These are phyloP conservation scores for Amaranthus cruentus DNA, from an alignment of 148 eudicot genomes.

Conservation along the genomic window DNA sequence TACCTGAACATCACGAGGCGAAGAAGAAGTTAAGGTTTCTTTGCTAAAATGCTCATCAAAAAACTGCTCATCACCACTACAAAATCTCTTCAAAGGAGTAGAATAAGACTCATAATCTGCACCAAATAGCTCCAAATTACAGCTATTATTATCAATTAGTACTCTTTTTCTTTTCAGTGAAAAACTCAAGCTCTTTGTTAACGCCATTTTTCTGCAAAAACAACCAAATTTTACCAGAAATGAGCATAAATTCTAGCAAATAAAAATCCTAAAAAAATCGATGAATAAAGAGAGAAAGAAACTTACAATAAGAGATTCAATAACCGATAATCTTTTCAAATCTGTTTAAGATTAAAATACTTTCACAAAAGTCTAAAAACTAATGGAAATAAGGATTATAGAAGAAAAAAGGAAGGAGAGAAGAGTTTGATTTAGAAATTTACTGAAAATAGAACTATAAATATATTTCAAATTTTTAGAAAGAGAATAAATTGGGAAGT, in stretches of 20 bases:
- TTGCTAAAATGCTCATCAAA: neutral
- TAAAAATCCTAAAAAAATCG: too few species aligned
- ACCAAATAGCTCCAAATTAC: conserved; percentile 25
- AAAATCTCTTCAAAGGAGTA: conserved; percentile 35
- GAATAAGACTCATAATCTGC: conserved; percentile 25
- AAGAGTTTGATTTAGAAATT: too few species aligned
- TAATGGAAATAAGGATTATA: neutral
- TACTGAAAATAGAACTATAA: too few species aligned
- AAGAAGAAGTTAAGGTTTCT: too few species aligned
- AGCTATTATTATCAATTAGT: conserved; percentile 24
- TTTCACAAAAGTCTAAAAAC: neutral
- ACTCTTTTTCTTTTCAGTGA: conserved; percentile 68
- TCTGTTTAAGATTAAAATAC: neutral
- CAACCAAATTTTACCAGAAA: too few species aligned
- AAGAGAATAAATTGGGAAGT: too few species aligned
- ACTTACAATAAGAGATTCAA: conserved; percentile 3
- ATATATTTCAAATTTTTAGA: too few species aligned
- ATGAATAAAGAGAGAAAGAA: neutral
- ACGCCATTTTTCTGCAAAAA: conserved; percentile 28
- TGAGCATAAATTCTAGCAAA: too few species aligned
- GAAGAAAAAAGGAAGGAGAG: neutral
- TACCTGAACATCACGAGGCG: too few species aligned
- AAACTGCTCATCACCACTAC: conserved; percentile 6
- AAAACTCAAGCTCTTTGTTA: conserved; percentile 38
- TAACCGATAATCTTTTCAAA: conserved; percentile 16